A percentile compares a stretch with the other conserved stretches of the same genome.
These are phyloP conservation scores for Penicillium sp. DNA, from an alignment of 2,329 filamentous ascomycete genomes.

Conservation along the genomic window DNA sequence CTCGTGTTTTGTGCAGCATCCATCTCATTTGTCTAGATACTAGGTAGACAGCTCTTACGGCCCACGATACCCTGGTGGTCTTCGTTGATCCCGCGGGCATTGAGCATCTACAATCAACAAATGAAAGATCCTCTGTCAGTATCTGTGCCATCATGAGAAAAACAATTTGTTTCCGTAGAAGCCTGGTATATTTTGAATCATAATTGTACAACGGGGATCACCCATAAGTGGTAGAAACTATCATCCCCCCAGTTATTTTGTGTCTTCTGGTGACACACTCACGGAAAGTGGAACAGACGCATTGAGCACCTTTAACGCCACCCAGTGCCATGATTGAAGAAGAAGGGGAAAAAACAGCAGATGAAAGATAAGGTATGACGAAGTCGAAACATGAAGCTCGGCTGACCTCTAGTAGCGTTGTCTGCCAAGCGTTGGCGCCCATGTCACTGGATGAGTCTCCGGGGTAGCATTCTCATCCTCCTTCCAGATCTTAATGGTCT, in stretches of 20 bases:
- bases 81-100: neutral
- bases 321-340: conserved; percentile 20
- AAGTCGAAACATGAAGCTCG: too few species aligned
- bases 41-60: neutral
- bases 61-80: conserved; percentile 15
- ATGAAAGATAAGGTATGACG: conserved; percentile 14
- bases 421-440: conserved; percentile 74
- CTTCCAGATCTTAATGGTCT: conserved; percentile 98
- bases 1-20: conserved; percentile 1
- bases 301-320: conserved; percentile 28
- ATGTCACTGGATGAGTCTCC: conserved; percentile 85
- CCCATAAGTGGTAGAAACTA: conserved; percentile 4
- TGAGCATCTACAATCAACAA: too few species aligned
- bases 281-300: conserved; percentile 1
- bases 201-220: neutral
- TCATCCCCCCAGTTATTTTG: neutral
- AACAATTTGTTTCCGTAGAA: too few species aligned
- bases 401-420: conserved; percentile 59
- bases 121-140: too few species aligned
- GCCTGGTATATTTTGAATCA: neutral
- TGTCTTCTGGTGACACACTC: neutral
- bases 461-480: conserved; percentile 85
- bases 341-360: conserved; percentile 20
- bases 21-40: neutral
- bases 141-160: too few species aligned